Evolutionary conservation across 164 flowering plant species (phyloP), one percentile per base, ranked within the genome.

Genomic region (Liquidambar formosana): DNA sequence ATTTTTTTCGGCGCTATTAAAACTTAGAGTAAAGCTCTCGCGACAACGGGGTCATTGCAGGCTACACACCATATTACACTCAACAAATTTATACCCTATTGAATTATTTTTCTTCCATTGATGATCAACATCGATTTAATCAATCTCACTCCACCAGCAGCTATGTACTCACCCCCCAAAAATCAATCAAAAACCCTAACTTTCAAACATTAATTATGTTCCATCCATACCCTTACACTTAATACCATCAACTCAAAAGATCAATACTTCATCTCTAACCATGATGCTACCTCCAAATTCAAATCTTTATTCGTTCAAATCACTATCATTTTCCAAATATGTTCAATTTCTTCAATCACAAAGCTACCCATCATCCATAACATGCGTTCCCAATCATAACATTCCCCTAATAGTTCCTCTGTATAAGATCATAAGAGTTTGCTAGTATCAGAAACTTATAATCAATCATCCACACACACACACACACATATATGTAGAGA

Each of bases 281-380:
- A 49, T n/a, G n/a, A 49, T 49, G 14, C 53, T 0, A 15, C n/a
- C 15, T 49, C n/a, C 53, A 49, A 16, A 49, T 49, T 27, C 61
- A 28, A 9, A 23, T 28, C 16, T 59, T n/a, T 43, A 21, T 43
- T 15, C 48, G 5, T 3, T 6, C 23, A 61, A 25, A 10, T 18
- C 16, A 13, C 47, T 28, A n/a, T 19, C 21, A 10, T 18, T 18
- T 61, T n/a, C 23, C 0, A 3, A 16, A 11, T 3, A 43, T 19
- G 15, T 22, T 61, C 48, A 61, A 41, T 61, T 61, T 61, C 61
- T 58, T 58, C 41, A 58, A 58, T 11, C 12, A 27, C n/a, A 28
- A 21, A 28, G 28, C 48, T 2, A 61, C 18, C 33, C 33, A 19
- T 21, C 26, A 53, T 25, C 57, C 16, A 27, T 2, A 57, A 25